Evolutionary conservation across 352 stramenopile genomes (phyloP).

Genomic region (Aphanomyces astaci): DNA sequence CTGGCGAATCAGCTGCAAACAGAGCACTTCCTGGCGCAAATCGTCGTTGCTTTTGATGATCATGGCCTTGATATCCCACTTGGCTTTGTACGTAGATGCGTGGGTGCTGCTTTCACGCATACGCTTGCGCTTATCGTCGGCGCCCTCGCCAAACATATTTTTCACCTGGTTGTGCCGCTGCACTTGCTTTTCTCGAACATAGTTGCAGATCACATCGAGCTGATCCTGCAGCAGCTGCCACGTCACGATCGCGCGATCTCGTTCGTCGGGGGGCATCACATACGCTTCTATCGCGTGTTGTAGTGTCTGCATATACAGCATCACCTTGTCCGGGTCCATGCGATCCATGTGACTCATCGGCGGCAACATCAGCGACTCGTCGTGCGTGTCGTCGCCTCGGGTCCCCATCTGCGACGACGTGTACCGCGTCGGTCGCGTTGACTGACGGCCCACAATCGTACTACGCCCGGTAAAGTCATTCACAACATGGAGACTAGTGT

Average conservation of each 20-base stretch:
- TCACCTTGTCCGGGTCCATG: conserved; percentile 9
- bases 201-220: conserved; percentile 57
- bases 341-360: conserved; percentile 1
- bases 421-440: background rate
- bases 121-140: conserved; percentile 66
- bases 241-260: conserved; percentile 36
- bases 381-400: background rate
- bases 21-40: conserved; percentile 95
- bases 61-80: conserved; percentile 80
- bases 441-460: background rate
- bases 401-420: background rate
- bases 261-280: conserved; percentile 24
- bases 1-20: conserved; percentile 94
- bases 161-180: conserved; percentile 59
- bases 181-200: conserved; percentile 52
- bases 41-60: conserved; percentile 99
- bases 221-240: conserved; percentile 60
- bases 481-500: background rate
- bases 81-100: conserved; percentile 23
- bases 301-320: conserved; percentile 7
- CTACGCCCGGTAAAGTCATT: background rate
- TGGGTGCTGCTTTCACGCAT: conserved; percentile 42
- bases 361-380: background rate
- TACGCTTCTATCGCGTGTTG: background rate
- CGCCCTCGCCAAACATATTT: conserved; percentile 75